Evolutionary conservation across 1,284 basidiomycete genomes (phyloP).

Genomic region (Naganishia cerealis): DNA sequence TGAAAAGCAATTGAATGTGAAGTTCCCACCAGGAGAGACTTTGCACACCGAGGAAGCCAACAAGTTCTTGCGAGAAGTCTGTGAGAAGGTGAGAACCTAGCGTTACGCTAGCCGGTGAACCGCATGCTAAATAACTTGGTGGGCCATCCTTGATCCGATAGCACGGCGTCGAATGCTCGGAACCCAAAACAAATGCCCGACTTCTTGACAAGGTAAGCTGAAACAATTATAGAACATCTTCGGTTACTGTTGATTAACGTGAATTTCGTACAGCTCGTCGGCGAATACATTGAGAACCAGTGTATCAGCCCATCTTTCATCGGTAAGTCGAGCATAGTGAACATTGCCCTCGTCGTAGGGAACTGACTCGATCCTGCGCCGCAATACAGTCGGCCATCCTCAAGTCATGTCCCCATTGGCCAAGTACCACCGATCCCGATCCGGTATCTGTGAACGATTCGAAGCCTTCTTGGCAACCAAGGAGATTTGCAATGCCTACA

Average conservation of each 20-base stretch:
- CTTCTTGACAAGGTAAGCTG: conserved; percentile 81
- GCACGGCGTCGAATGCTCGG: conserved; percentile 97
- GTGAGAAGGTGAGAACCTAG: conserved; percentile 65
- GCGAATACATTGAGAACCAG: conserved; percentile 94
- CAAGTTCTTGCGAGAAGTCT: conserved; percentile 81
- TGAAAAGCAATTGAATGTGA: conserved; percentile 88
- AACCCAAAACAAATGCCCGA: conserved; percentile 92
- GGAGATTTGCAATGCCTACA: conserved; percentile 97
- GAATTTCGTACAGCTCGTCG: conserved; percentile 68
- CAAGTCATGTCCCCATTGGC: conserved; percentile 99
- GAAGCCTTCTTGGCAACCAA: conserved; percentile 98
- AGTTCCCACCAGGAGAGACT: conserved; percentile 89
- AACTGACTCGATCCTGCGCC: not conserved
- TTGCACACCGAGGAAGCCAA: conserved; percentile 87
- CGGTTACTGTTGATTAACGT: not conserved
- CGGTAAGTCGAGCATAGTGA: conserved; percentile 56
- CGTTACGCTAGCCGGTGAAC: not conserved
- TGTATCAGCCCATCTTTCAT: conserved; percentile 98
- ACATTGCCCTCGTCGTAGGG: not conserved
- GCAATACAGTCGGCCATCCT: conserved; percentile 78
- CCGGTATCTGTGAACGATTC: conserved; percentile 96
- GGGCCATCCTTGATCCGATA: conserved; percentile 43
- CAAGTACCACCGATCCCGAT: conserved; percentile 88
- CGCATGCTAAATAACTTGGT: conserved; percentile 5
- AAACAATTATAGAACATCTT: not conserved